A percentile compares a stretch with the other conserved stretches of the same genome.
Conservation (phyloP, 169 alveolate genomes). For the Cryptosporidium xiaoi region DNA sequence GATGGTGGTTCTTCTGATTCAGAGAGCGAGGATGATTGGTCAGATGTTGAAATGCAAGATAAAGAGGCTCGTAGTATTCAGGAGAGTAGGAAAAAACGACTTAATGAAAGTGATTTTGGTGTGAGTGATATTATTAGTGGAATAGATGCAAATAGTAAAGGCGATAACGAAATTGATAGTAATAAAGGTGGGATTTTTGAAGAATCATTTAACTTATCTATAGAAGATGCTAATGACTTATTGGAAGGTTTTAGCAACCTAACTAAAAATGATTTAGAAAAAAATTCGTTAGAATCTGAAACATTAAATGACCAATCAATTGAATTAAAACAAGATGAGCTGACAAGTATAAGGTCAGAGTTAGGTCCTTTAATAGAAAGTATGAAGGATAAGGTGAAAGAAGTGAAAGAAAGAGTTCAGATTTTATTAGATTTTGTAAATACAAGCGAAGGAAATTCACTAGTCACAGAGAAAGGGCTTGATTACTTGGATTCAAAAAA, state of each 20-base stretch:
- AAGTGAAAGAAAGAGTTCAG: constrained; percentile 54
- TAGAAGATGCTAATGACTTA: constrained; percentile 39
- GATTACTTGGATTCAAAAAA: constrained; percentile 61
- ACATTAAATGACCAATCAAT: background rate
- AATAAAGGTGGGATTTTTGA: background rate
- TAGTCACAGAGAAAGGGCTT: constrained; percentile 65
- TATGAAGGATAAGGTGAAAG: constrained; percentile 55
- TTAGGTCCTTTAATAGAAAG: constrained; percentile 18
- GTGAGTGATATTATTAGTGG: constrained; percentile 35
- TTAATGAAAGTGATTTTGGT: constrained; percentile 43
- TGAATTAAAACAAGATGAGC: background rate
- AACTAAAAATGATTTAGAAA: background rate
- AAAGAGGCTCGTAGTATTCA: constrained; percentile 66
- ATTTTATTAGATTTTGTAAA: constrained; percentile 20
- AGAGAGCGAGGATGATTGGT: constrained; percentile 66
- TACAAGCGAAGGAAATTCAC: background rate
- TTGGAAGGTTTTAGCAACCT: constrained; percentile 24
- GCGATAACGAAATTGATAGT: constrained; percentile 13
- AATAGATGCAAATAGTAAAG: background rate
- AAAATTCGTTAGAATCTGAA: background rate
- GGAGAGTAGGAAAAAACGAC: constrained; percentile 31
- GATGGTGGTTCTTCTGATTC: constrained; percentile 56
- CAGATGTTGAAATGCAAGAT: constrained; percentile 73
- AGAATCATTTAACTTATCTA: constrained; percentile 25
- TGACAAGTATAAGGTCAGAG: constrained; percentile 15